phyloP scores from a whole-genome alignment of 352 stramenopile genomes.

The Pythium sukuiense region DNA sequence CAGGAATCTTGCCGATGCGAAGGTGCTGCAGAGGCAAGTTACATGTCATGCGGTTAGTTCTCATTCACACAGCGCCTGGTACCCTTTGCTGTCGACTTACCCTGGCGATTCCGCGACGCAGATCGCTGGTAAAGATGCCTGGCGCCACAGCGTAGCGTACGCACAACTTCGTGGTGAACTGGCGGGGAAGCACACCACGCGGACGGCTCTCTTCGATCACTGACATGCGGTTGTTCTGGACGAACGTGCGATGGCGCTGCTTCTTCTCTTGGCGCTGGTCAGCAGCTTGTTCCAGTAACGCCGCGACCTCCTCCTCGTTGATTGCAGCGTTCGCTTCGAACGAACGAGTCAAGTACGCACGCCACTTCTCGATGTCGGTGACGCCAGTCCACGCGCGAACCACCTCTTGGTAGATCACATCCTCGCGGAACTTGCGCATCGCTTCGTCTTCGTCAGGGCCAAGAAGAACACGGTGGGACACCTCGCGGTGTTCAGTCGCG shows the following conservation, averaged over 20 bases:
- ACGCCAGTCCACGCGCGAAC: constrained; percentile 49
- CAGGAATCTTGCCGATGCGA: constrained; percentile 51
- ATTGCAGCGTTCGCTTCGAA: constrained; percentile 51
- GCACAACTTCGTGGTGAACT: constrained; percentile 82
- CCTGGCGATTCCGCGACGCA: constrained; percentile 56
- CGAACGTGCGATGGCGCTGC: constrained; percentile 44
- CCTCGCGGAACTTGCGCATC: constrained; percentile 65
- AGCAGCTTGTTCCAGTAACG: constrained; percentile 39
- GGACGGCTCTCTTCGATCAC: constrained; percentile 40
- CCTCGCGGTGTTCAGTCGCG: constrained; percentile 47
- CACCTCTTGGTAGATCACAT: constrained; percentile 78
- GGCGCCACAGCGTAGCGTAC: constrained; percentile 67
- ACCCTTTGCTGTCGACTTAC: constrained; percentile 30
- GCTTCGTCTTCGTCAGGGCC: constrained; percentile 42
- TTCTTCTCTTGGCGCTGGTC: constrained; percentile 37
- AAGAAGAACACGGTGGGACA: constrained; percentile 65
- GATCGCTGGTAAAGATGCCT: constrained; percentile 72
- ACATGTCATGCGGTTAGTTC: not conserved
- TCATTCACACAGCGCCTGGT: too few relatives aligned
- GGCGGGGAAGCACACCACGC: constrained; percentile 56
- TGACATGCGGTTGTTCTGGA: constrained; percentile 52
- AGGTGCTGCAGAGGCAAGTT: constrained; percentile 43
- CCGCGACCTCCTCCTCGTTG: constrained; percentile 40
- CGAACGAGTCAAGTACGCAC: constrained; percentile 54
- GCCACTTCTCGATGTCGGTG: constrained; percentile 55